These are phyloP conservation scores for Pseudopyrenochaeta lycopersici DNA, from an alignment of 2,329 filamentous ascomycete genomes.

Conservation along the genomic window DNA sequence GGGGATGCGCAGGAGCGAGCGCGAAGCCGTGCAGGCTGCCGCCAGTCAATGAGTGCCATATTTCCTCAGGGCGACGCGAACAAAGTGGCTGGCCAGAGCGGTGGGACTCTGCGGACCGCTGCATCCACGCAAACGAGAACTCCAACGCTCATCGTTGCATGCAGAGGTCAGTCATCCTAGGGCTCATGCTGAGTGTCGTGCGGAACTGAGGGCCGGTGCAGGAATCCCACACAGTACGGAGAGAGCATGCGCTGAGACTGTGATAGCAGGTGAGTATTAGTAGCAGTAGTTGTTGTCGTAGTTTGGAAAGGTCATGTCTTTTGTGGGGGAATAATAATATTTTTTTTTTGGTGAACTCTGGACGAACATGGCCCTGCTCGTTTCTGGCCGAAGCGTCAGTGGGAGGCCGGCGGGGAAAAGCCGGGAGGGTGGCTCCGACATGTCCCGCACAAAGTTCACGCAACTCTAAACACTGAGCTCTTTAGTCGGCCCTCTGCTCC, in stretches of 20 bases:
- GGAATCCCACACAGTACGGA: background rate
- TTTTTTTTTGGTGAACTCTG: too few species aligned
- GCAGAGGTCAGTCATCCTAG: conserved; percentile 6
- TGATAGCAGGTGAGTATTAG: background rate
- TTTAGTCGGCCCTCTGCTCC: too few species aligned
- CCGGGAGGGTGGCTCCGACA: background rate
- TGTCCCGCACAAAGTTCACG: conserved; percentile 3
- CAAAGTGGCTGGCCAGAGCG: conserved; percentile 10
- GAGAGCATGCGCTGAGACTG: background rate
- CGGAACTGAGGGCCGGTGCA: conserved; percentile 3
- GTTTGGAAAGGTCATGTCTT: too few species aligned
- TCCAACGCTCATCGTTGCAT: conserved; percentile 19
- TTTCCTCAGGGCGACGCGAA: background rate
- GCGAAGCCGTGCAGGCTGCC: background rate
- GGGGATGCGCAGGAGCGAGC: background rate
- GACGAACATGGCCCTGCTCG: too few species aligned
- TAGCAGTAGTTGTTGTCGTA: too few species aligned
- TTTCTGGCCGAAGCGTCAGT: too few species aligned
- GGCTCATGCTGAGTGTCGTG: conserved; percentile 7
- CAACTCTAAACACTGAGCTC: conserved; percentile 10
- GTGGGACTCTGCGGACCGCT: conserved; percentile 25
- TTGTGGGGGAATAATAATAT: too few species aligned
- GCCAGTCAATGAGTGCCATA: conserved; percentile 5
- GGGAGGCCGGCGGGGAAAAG: background rate
- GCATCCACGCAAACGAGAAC: conserved; percentile 27